These are phyloP conservation scores for Triticum timopheevii DNA, from an alignment of 176 grass and related monocot species.

Conservation along the genomic window DNA sequence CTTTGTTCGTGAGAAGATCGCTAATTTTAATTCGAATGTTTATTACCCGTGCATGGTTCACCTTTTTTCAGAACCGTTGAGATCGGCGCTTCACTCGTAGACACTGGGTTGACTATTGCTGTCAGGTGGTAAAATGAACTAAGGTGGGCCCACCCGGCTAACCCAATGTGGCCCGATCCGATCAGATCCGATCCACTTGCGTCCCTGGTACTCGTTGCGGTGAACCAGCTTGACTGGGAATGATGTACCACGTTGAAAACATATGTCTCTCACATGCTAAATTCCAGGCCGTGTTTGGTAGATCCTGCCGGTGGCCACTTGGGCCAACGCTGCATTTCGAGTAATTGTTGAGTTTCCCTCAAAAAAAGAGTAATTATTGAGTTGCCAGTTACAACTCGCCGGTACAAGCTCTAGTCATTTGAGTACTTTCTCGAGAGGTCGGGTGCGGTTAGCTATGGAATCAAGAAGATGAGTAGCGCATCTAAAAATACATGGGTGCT, in stretches of 20 bases:
- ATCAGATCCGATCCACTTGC: neutral
- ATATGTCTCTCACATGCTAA: constrained; percentile 14
- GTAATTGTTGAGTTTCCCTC: neutral
- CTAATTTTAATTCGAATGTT: no score
- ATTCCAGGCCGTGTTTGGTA: constrained; percentile 3
- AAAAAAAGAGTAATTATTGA: neutral
- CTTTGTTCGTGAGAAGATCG: no score
- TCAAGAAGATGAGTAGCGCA: neutral
- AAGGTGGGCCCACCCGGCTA: neutral
- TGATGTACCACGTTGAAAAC: constrained; percentile 23
- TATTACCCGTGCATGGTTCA: neutral
- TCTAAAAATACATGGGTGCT: neutral
- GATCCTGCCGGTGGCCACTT: constrained; percentile 14
- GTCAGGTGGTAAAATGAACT: neutral
- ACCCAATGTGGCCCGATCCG: neutral
- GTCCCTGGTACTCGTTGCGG: neutral
- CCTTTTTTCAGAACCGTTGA: neutral
- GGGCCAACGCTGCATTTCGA: neutral
- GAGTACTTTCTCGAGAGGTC: neutral
- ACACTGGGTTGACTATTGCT: neutral
- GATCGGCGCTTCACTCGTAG: neutral
- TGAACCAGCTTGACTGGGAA: neutral
- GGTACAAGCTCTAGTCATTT: neutral
- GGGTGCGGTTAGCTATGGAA: neutral
- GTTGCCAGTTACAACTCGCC: neutral